These are phyloP conservation scores for Pterocarpus macrocarpus DNA, from an alignment of 306 rosid genomes.

Conservation along the genomic window DNA sequence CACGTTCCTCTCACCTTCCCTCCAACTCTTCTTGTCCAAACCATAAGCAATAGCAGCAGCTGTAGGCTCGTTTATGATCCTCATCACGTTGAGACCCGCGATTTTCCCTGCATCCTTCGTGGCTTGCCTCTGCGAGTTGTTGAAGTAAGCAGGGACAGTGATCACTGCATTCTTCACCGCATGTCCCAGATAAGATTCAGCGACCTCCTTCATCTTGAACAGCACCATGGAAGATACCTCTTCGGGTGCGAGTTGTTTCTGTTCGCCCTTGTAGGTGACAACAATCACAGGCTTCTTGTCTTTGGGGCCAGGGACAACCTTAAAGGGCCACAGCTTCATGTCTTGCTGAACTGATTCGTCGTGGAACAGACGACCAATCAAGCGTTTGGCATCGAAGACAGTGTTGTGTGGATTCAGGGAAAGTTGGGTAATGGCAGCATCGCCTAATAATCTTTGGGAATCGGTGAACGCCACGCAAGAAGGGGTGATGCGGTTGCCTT, in stretches of 20 bases:
- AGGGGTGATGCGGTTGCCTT: conserved; percentile 57
- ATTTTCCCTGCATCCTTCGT: conserved; percentile 58
- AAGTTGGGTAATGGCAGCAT: conserved; percentile 47
- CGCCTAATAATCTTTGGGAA: conserved; percentile 48
- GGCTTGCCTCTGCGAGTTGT: conserved; percentile 57
- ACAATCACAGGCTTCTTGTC: conserved; percentile 52
- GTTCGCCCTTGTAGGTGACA: conserved; percentile 44
- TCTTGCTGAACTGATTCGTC: conserved; percentile 49
- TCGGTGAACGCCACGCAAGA: conserved; percentile 53
- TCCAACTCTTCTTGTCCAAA: conserved; percentile 48
- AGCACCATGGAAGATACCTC: conserved; percentile 59
- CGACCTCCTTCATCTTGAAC: conserved; percentile 51
- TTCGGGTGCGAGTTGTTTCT: conserved; percentile 44
- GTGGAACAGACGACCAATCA: conserved; percentile 50
- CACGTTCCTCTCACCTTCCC: conserved; percentile 52
- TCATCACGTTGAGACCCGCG: conserved; percentile 52
- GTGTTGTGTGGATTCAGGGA: conserved; percentile 48
- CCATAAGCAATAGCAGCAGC: conserved; percentile 64
- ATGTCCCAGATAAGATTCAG: conserved; percentile 44
- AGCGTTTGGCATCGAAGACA: conserved; percentile 51
- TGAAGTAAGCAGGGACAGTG: conserved; percentile 62
- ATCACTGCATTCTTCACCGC: conserved; percentile 45
- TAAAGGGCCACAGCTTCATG: conserved; percentile 53
- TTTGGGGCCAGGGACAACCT: conserved; percentile 39
- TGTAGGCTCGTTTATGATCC: conserved; percentile 59